Percentiles rank a stretch among this genome's conserved stretches.
These are phyloP conservation scores for Xylariaceae sp. DNA, from an alignment of 2,329 filamentous ascomycete species.

Conservation along the genomic window DNA sequence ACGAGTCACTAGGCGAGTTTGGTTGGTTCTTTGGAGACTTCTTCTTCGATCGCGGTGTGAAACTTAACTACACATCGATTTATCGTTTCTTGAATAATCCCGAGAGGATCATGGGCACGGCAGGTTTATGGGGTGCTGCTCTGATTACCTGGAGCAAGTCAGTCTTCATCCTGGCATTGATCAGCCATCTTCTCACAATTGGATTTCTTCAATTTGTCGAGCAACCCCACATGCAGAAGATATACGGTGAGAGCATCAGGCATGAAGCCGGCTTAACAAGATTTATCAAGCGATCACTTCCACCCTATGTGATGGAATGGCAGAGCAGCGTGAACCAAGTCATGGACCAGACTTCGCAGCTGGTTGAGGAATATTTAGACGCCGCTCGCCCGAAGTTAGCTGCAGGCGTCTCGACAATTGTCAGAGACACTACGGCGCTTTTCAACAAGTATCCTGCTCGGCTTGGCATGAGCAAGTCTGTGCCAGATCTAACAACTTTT, in stretches of 20 bases:
- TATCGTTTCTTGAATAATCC: conserved; percentile 99
- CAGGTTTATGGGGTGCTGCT: conserved; percentile 93
- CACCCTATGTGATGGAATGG: conserved; percentile 81
- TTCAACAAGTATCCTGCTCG: conserved; percentile 90
- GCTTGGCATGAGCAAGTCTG: conserved; percentile 79
- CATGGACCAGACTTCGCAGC: conserved; percentile 83
- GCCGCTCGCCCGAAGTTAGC: conserved; percentile 84
- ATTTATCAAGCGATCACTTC: conserved; percentile 86
- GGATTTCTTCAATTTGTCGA: conserved; percentile 93
- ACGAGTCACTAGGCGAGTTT: conserved; percentile 95
- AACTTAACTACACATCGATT: conserved; percentile 94
- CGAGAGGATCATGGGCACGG: conserved; percentile 89
- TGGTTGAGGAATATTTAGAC: conserved; percentile 90
- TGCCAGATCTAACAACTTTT: conserved; percentile 80
- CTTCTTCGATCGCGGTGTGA: conserved; percentile 89
- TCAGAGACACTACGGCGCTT: conserved; percentile 84
- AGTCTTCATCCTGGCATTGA: conserved; percentile 84
- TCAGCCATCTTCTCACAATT: conserved; percentile 85
- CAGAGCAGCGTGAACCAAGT: conserved; percentile 88
- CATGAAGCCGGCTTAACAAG: conserved; percentile 90
- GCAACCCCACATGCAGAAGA: conserved; percentile 96
- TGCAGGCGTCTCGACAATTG: conserved; percentile 83
- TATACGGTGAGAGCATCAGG: conserved; percentile 85
- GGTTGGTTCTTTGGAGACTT: conserved; percentile 99
- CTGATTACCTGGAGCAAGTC: conserved; percentile 89